These are phyloP conservation scores for Pinus tabuliformis DNA, from an alignment of 75 land plant species.

Conservation along the genomic window DNA sequence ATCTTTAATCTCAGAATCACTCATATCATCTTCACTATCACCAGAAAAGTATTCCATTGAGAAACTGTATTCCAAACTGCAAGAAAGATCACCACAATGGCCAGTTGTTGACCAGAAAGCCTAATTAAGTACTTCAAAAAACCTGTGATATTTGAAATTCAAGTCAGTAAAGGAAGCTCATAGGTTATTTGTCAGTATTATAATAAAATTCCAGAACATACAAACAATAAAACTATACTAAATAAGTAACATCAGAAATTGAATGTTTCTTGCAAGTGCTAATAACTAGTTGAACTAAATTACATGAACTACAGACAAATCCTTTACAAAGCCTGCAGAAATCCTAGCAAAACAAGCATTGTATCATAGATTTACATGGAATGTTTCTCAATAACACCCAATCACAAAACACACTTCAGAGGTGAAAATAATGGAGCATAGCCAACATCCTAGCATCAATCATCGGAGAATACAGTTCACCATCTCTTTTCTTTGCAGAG, in stretches of 20 bases:
- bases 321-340: too few species aligned
- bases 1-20: constrained; percentile 57
- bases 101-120: not conserved
- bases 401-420: too few species aligned
- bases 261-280: too few species aligned
- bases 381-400: too few species aligned
- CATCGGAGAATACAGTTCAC: too few species aligned
- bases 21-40: constrained; percentile 25
- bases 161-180: not conserved
- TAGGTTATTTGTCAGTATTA: not conserved
- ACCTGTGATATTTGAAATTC: not conserved
- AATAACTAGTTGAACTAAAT: too few species aligned
- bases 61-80: not conserved
- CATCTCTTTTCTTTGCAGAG: too few species aligned
- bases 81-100: not conserved
- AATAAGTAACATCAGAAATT: not conserved
- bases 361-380: too few species aligned
- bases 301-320: too few species aligned
- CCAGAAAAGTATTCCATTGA: not conserved
- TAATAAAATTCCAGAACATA: not conserved
- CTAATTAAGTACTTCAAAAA: not conserved
- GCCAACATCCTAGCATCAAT: too few species aligned
- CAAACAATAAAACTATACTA: not conserved
- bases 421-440: too few species aligned
- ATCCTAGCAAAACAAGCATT: too few species aligned